These are phyloP conservation scores for Zanthoxylum bungeanum DNA, from an alignment of 345 rosid genomes.

Conservation along the genomic window DNA sequence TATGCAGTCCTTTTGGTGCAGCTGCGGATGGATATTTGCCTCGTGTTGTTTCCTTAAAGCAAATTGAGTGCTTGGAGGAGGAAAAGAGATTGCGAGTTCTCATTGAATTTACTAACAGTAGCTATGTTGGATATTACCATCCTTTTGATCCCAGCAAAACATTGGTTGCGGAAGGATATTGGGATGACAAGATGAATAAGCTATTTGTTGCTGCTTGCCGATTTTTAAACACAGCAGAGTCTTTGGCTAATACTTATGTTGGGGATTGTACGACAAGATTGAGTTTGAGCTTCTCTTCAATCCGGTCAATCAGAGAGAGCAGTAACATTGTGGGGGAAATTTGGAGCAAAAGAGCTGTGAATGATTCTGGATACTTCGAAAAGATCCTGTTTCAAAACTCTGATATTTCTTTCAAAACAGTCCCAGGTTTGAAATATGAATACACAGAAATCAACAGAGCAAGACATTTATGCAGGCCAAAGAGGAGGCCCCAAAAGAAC, in stretches of 20 bases:
- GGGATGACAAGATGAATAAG: slow-evolving; percentile 38
- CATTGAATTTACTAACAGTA: slow-evolving; percentile 12
- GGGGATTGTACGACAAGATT: slow-evolving; percentile 44
- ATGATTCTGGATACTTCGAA: slow-evolving; percentile 32
- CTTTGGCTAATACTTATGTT: slow-evolving; percentile 33
- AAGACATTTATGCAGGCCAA: slow-evolving; percentile 21
- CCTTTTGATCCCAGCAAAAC: slow-evolving; percentile 15
- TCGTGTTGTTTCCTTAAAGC: slow-evolving; percentile 13
- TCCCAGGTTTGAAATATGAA: slow-evolving; percentile 30
- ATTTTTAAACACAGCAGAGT: slow-evolving; percentile 18
- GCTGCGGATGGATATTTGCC: slow-evolving; percentile 22
- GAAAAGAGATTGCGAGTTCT: slow-evolving; percentile 17
- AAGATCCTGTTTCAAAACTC: slow-evolving; percentile 18
- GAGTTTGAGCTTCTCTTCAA: slow-evolving; percentile 33
- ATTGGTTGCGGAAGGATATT: slow-evolving; percentile 49
- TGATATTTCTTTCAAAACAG: not conserved
- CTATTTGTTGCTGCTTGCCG: slow-evolving; percentile 33
- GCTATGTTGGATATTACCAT: not conserved
- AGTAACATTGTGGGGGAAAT: slow-evolving; percentile 33
- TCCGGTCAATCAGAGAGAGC: slow-evolving; percentile 30
- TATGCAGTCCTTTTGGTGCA: slow-evolving; percentile 20
- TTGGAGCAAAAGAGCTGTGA: slow-evolving; percentile 23
- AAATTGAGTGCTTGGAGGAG: slow-evolving; percentile 27
- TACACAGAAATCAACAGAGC: slow-evolving; percentile 37
- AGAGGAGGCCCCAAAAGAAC: slow-evolving; percentile 6